Conservation (phyloP, 495 filamentous ascomycete genomes). For the Aspergillus heteromorphus region DNA sequence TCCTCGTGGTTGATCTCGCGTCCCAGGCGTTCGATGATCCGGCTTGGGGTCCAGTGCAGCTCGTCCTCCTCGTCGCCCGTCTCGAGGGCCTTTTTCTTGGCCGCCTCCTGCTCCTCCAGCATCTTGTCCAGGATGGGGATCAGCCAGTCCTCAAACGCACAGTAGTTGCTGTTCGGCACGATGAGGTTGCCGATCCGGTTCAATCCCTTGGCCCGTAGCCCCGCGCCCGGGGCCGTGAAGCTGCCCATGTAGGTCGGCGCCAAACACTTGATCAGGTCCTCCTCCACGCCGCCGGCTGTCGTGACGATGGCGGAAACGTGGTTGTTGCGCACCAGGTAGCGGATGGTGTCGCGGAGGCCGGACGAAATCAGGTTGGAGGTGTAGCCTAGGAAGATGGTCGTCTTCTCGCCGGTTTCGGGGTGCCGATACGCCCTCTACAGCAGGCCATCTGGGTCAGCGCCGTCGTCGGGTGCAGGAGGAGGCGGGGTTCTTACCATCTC, state of each 20-base stretch:
- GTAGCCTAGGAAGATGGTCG: conserved; percentile 95
- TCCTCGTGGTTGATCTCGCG: conserved; percentile 86
- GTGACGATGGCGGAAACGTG: conserved; percentile 92
- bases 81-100: conserved; percentile 39
- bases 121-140: conserved; percentile 85
- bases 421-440: conserved; percentile 67
- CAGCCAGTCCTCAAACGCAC: conserved; percentile 95
- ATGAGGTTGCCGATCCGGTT: conserved; percentile 95
- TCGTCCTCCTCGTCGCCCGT: conserved; percentile 57
- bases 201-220: conserved; percentile 72
- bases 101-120: conserved; percentile 86
- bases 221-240: conserved; percentile 68
- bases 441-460: neutral
- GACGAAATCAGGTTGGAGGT: conserved; percentile 97
- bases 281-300: conserved; percentile 93
- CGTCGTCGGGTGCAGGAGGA: neutral
- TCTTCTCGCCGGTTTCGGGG: conserved; percentile 63
- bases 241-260: conserved; percentile 87
- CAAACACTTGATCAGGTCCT: conserved; percentile 97
- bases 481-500: conserved; percentile 64
- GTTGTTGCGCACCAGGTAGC: conserved; percentile 84
- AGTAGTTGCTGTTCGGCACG: conserved; percentile 97
- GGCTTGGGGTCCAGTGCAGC: conserved; percentile 85
- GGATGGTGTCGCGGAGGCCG: conserved; percentile 82
- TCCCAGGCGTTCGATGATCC: conserved; percentile 78